Percentiles rank a stretch among this genome's conserved stretches.
Conservation (phyloP, 257 asterid genomes). For the Solanum sitiens region DNA sequence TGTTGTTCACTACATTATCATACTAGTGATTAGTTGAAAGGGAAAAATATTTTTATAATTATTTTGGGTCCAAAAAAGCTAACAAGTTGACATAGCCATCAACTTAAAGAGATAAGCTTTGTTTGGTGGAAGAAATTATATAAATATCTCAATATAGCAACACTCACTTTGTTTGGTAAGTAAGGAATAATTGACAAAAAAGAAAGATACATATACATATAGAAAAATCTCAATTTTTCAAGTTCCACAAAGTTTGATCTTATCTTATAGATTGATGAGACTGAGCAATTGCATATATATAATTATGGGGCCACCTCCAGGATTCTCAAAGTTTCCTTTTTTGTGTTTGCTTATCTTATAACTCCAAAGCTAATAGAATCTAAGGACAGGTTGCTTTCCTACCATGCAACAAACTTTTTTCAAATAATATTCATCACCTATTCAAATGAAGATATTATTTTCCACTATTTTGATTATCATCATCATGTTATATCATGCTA, state of each 20-base stretch:
- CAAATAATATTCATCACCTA: background rate
- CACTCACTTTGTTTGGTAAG: background rate
- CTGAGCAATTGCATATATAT: background rate
- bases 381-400: constrained; percentile 16
- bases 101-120: background rate
- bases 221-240: background rate
- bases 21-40: background rate
- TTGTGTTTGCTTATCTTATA: background rate
- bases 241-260: background rate
- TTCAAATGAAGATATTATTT: background rate
- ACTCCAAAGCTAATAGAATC: background rate
- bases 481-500: background rate
- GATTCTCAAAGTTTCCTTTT: background rate
- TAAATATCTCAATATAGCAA: background rate
- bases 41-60: background rate
- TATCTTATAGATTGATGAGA: background rate
- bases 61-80: background rate
- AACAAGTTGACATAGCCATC: background rate
- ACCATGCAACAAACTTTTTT: constrained; percentile 13
- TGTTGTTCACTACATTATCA: background rate
- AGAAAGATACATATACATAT: background rate
- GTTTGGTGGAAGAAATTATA: background rate
- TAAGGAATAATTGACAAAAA: background rate
- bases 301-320: background rate
- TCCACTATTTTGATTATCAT: background rate